Evolutionary conservation across 1,284 basidiomycete species (phyloP).

Genomic region (Trametes versicolor): DNA sequence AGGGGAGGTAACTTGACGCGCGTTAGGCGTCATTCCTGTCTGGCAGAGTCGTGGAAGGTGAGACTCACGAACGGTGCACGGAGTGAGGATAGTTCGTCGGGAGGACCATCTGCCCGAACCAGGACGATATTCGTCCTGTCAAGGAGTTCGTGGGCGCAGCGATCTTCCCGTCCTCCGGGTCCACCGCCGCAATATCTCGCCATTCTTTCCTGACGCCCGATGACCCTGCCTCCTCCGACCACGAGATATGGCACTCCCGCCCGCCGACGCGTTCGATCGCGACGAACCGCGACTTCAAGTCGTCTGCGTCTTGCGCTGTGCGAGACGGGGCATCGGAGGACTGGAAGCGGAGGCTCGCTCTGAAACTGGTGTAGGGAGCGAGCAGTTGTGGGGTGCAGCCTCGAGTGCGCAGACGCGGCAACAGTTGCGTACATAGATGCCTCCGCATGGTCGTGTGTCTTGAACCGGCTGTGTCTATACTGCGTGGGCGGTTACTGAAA

Average conservation of each 20-base stretch:
- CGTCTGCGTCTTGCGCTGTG: background rate
- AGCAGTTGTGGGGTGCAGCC: slow-evolving; percentile 15
- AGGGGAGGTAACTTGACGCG: slow-evolving; percentile 39
- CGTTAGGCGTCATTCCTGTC: background rate
- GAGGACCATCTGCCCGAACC: slow-evolving; percentile 46
- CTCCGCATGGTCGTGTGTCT: slow-evolving; percentile 17
- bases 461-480: background rate
- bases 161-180: slow-evolving; percentile 23
- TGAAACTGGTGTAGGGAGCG: slow-evolving; percentile 12
- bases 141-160: slow-evolving; percentile 30
- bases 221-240: slow-evolving; percentile 31
- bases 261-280: slow-evolving; percentile 44
- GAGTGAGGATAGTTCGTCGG: slow-evolving; percentile 47
- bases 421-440: slow-evolving; percentile 18
- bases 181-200: slow-evolving; percentile 33
- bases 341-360: slow-evolving; percentile 3
- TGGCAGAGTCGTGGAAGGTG: background rate
- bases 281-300: slow-evolving; percentile 33
- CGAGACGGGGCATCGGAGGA: slow-evolving; percentile 2
- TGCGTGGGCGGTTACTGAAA: background rate
- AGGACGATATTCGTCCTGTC: slow-evolving; percentile 38
- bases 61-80: slow-evolving; percentile 45
- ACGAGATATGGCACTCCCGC: slow-evolving; percentile 43
- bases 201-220: slow-evolving; percentile 40
- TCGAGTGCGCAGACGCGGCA: slow-evolving; percentile 21